Base-by-base conservation (phyloP, 2,329 filamentous ascomycete species). In the Apiospora malaysiana region DNA sequence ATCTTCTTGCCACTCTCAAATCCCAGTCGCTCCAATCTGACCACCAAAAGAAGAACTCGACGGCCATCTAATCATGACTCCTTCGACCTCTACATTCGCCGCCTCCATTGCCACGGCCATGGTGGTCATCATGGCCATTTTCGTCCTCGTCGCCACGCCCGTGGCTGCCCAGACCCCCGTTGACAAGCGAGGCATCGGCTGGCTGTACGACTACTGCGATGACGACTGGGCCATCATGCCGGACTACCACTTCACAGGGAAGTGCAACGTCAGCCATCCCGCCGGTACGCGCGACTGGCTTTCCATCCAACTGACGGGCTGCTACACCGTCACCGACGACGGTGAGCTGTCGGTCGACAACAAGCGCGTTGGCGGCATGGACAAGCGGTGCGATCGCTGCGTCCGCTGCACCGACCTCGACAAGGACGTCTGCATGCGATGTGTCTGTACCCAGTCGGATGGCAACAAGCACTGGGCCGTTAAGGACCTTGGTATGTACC, bases 141-240 rank as follows among this genome's bases (percentile, higher is more conserved):
- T 49, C 7, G 18, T 25, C 27, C 25, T 49, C 27, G 16, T 18
- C 21, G 46, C 67, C 21, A 9, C 16, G 32, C 40, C 63, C 12
- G 45, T 47, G 21, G 56, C 56, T 9, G 18, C 40, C 23, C 40
- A 66, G 12, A 8, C 12, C 37, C 65, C 10, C 4, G 32, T 32
- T 3, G 65, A 18, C 65, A 16, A 46, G 40, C 18, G 40, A 25
- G 65, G 65, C 40, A 67, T 67, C 42, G 65, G 65, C 65, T 67
- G 46, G 67, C 67, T 68, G 43, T n/a, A 18, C 25, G 46, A 68
- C 46, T 51, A 51, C 67, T 68, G 67, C 43, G 46, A 68, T 32
- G 67, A 68, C 67, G 43, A 68, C 67, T 68, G 67, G 67, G 6
- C 32, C 25, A 68, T 68, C 23, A 42, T 49, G 25, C 43, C 43